Evolutionary conservation across 139 green algal species (phyloP).

Genomic region (Chlorella sorokiniana): DNA sequence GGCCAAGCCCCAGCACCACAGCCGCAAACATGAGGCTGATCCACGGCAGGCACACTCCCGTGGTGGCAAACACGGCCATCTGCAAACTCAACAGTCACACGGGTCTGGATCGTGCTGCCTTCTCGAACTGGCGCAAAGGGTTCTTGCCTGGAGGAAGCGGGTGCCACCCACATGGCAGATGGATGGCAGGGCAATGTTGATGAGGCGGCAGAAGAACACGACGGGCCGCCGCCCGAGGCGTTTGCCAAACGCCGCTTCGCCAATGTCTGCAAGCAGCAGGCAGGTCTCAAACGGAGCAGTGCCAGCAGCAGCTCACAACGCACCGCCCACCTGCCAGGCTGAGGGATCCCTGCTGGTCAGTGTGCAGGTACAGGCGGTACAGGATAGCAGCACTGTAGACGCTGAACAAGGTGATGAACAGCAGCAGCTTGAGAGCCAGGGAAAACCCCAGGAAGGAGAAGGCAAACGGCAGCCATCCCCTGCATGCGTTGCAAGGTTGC

Average conservation of each 20-base stretch:
- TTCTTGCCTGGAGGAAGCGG: slow-evolving; percentile 19
- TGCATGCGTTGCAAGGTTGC: too few relatives aligned
- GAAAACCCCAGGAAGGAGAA: slow-evolving; percentile 36
- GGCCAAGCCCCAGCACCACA: slow-evolving; percentile 4
- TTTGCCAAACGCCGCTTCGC: slow-evolving; percentile 9
- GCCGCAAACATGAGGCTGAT: slow-evolving; percentile 20
- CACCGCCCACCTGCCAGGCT: slow-evolving; percentile 3
- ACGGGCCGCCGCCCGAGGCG: slow-evolving; percentile 8
- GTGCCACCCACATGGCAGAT: slow-evolving; percentile 29
- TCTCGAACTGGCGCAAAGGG: background rate
- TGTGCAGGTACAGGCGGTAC: slow-evolving; percentile 31
- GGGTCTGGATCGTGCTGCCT: background rate
- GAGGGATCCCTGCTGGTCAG: background rate
- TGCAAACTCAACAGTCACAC: background rate
- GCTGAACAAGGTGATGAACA: slow-evolving; percentile 31
- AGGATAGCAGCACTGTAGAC: slow-evolving; percentile 28
- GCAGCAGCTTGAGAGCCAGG: slow-evolving; percentile 25
- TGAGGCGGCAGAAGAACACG: background rate
- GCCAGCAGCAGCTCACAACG: too few relatives aligned
- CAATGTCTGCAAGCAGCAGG: slow-evolving; percentile 6
- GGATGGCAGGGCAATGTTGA: slow-evolving; percentile 3
- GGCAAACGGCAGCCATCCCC: slow-evolving; percentile 33
- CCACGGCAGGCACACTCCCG: slow-evolving; percentile 26
- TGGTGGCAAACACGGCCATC: slow-evolving; percentile 9
- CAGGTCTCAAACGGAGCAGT: background rate